A percentile compares a stretch with the other conserved stretches of the same genome.
Conservation (phyloP, 495 filamentous ascomycete species). For the Zalerion maritima region DNA sequence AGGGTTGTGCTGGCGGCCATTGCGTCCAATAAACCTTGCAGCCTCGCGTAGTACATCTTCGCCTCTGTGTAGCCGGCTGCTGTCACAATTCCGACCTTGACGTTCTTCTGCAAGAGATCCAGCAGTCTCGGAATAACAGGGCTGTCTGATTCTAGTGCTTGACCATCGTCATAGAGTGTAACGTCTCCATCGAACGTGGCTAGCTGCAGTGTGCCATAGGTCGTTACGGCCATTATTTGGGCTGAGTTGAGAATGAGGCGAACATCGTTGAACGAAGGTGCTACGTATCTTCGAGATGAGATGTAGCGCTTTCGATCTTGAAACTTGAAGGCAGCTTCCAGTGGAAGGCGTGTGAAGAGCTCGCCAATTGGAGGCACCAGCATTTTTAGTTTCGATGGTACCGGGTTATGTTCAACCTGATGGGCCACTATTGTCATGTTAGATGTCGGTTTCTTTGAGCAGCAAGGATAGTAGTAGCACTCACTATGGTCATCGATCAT, state of each 20-base stretch:
- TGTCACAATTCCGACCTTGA: slow-evolving; percentile 86
- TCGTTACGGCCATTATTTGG: slow-evolving; percentile 73
- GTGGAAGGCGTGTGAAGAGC: slow-evolving; percentile 78
- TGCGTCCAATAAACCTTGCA: slow-evolving; percentile 72
- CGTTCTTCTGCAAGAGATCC: slow-evolving; percentile 39
- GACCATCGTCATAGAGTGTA: slow-evolving; percentile 88
- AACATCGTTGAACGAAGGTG: slow-evolving; percentile 95
- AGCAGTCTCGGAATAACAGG: slow-evolving; percentile 70
- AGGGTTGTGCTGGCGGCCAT: slow-evolving; percentile 50
- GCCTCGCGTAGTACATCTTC: slow-evolving; percentile 63
- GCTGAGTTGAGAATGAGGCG: slow-evolving; percentile 86
- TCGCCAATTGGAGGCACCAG: slow-evolving; percentile 78
- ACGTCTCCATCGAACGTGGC: slow-evolving; percentile 97
- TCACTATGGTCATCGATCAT: slow-evolving; percentile 87
- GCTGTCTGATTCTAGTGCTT: slow-evolving; percentile 55
- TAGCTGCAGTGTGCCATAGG: slow-evolving; percentile 53
- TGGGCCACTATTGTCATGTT: slow-evolving; percentile 43
- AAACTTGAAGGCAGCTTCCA: slow-evolving; percentile 81
- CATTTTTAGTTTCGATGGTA: slow-evolving; percentile 80
- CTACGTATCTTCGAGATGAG: slow-evolving; percentile 81
- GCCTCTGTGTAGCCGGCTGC: slow-evolving; percentile 91
- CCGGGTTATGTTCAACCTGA: slow-evolving; percentile 43
- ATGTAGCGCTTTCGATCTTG: slow-evolving; percentile 78
- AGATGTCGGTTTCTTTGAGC: slow-evolving; percentile 4
- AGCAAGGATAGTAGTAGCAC: slow-evolving; percentile 8